Evolutionary conservation across 768 basidiomycete genomes (phyloP), one percentile per base, ranked within the genome.

Genomic region (Lentinula raphanica): DNA sequence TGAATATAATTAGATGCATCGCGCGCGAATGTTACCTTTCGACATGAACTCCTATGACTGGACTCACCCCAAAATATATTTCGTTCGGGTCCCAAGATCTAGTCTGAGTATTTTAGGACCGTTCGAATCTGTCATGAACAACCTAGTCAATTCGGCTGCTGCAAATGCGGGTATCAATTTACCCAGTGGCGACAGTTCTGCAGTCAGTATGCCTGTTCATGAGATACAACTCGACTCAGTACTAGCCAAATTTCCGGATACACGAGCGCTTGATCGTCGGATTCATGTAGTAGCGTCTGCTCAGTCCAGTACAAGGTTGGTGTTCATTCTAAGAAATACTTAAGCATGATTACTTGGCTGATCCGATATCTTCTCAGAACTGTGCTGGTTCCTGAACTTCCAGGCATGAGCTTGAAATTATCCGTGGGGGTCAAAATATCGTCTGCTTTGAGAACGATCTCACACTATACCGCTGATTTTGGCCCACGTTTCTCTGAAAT

Each of bases 381-480:
- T 27, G 74, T 83, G 27, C 64, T 76, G 7, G 64, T 82, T 21
- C 74, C 79, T 3, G 76, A 77, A 35, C 70, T 79, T 36, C 74
- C 73, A 19, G 73, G 73, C 19, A 68, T 77, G 49, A 75, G 80
- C 8, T 63, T 83, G 13, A 85, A 84, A 61, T 62, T 84, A 27
- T 72, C 81, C 5, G 74, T 85, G 56, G 80, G 79, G 13, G 80
- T 84, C 56, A 81, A 78, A 60, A 80, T 85, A 58, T 83, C 83
- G 19, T 85, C 82, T 21, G 72, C 80, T 1, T 68, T 84, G 44
- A 72, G 83, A 51, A 85, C 83, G 3, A 82, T 85, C 51, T 82
- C 83, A 42, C 83, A 83, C 62, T 82, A 76, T 59, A 82, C 82
- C 2, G 79, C 82, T 25, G 71, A 81, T 62, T 79, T 83, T 62